Evolutionary conservation across 345 rosid species (phyloP), one percentile per base, ranked within the genome.

Genomic region (Acer saccharum): DNA sequence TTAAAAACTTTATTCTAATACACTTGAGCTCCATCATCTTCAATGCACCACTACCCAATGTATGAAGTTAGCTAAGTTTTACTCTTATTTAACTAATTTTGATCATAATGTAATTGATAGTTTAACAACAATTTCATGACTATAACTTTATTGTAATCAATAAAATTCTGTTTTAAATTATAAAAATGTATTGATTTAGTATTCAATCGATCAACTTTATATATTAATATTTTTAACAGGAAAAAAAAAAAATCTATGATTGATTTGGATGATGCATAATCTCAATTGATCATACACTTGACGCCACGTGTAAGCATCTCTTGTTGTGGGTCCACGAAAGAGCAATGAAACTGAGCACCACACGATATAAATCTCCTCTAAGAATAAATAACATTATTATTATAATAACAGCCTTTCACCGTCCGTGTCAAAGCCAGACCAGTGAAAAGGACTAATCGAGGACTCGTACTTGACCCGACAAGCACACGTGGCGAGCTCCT

Each of bases 381-480:
- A 2, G 21, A 60, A 18, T n/a, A 21, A 20, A 7, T n/a, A 21
- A 68, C 29, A 29, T 7, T 54, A 32, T 8, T 2, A 25, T 65
- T 35, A 2, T 12, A 17, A 60, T 58, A 10, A 11, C 52, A 12
- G 65, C 32, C 65, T 72, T 72, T 52, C 74, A 70, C 63, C 62
- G 14, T 70, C 63, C 6, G 41, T 21, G 55, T 73, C 69, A 25
- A 35, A 50, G 32, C 57, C 83, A 13, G 82, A 81, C 86, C 82
- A 83, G 80, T 81, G 87, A 84, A 55, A 82, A 65, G 68, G 82
- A 85, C 79, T 11, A 66, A 69, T 62, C 74, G 29, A 76, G 72
- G 81, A 80, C 72, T 41, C 81, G 81, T 81, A 79, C 75, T 41
- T 79, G 83, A 72, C 80, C 86, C 86, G 81, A 78, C 73, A 62